Percentiles rank a stretch among this genome's conserved stretches.
Conservation (phyloP, 208 protist genomes). For the Entamoeba histolytica region DNA sequence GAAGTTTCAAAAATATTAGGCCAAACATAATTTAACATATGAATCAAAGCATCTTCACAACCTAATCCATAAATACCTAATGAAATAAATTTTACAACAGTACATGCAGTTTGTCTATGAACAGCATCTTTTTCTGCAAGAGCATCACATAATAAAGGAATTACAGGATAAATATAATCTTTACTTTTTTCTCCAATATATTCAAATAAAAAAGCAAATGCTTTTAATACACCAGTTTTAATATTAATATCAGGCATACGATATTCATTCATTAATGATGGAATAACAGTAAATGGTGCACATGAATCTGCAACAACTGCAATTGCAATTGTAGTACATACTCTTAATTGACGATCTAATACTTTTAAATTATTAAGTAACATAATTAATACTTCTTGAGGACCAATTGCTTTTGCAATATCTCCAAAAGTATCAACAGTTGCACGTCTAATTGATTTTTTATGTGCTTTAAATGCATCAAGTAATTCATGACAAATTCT, state of each 20-base stretch:
- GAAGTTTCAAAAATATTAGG: conserved; percentile 95
- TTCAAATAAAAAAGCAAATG: conserved; percentile 94
- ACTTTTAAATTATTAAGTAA: conserved; percentile 93
- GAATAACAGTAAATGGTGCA: conserved; percentile 87
- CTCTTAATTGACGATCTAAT: conserved; percentile 91
- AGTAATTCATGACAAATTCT: conserved; percentile 86
- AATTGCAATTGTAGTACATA: conserved; percentile 96
- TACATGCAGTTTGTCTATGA: conserved; percentile 86
- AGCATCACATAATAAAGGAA: conserved; percentile 82
- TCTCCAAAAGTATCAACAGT: conserved; percentile 89
- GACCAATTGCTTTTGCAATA: conserved; percentile 90
- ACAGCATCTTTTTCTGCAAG: conserved; percentile 90
- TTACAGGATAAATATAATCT: conserved; percentile 89
- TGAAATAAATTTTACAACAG: conserved; percentile 76
- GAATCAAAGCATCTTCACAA: conserved; percentile 72
- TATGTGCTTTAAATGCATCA: conserved; percentile 88
- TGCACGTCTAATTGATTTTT: conserved; percentile 73
- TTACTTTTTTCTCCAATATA: conserved; percentile 82
- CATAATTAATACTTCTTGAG: conserved; percentile 87
- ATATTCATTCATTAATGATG: conserved; percentile 96
- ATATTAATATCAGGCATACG: conserved; percentile 42
- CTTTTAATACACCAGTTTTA: conserved; percentile 72
- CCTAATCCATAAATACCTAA: conserved; percentile 41
- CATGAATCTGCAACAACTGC: conserved; percentile 92
- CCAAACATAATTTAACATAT: conserved; percentile 94